Conservation (phyloP, 2,329 filamentous ascomycete genomes). For the Nothophaeocryptopus gaeumannii region DNA sequence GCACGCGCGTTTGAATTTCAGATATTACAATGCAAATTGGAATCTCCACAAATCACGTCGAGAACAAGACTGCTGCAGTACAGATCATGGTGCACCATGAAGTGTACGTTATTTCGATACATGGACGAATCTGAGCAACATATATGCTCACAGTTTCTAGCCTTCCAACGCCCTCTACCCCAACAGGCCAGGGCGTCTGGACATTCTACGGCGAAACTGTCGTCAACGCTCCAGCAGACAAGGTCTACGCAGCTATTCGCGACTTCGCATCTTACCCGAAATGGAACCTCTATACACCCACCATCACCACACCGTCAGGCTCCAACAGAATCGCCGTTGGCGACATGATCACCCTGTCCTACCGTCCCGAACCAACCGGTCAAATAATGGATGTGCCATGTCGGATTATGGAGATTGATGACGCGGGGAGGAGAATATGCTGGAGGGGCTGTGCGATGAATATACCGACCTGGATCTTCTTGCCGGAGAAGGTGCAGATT, state of each 20-base stretch:
- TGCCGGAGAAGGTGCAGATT: slow-evolving; percentile 15
- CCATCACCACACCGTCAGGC: slow-evolving; percentile 2
- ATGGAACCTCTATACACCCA: slow-evolving; percentile 14
- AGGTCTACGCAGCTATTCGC: slow-evolving; percentile 12
- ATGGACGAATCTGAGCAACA: too few species aligned
- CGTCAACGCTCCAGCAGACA: slow-evolving; percentile 10
- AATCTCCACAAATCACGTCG: too few species aligned
- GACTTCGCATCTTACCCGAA: slow-evolving; percentile 11
- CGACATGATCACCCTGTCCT: slow-evolving; percentile 10
- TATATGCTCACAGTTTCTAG: too few species aligned
- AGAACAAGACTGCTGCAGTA: too few species aligned
- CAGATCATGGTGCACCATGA: slow-evolving; percentile 14
- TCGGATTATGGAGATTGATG: slow-evolving; percentile 1
- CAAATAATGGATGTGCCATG: slow-evolving; percentile 8
- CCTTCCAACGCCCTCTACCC: slow-evolving; percentile 9
- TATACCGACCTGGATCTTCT: slow-evolving; percentile 1
- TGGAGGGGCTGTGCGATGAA: slow-evolving; percentile 7
- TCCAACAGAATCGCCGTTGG: slow-evolving; percentile 2
- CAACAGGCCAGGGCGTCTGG: slow-evolving; percentile 7
- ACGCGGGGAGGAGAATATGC: slow-evolving; percentile 5
- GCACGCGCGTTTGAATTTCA: too few species aligned
- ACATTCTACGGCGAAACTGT: slow-evolving; percentile 6
- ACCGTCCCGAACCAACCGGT: slow-evolving; percentile 10
- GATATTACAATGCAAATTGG: too few species aligned
- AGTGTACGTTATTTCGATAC: slow-evolving; percentile 2